These are phyloP conservation scores for Eucalyptus virginea DNA, from an alignment of 345 rosid genomes.

Conservation along the genomic window DNA sequence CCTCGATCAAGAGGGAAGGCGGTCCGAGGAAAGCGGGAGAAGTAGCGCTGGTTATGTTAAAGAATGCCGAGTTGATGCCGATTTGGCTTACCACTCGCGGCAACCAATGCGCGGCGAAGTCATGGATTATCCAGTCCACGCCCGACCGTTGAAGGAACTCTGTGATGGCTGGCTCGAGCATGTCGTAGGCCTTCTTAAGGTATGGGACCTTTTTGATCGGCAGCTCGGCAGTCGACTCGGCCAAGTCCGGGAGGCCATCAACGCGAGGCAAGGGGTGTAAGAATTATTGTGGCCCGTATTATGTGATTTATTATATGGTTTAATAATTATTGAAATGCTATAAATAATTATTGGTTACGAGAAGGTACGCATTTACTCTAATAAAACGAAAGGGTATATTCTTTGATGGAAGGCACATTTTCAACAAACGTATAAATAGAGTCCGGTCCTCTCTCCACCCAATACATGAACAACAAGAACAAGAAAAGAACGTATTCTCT, in stretches of 20 bases:
- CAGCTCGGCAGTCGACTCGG: constrained; percentile 24
- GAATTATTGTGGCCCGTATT: too few relatives aligned
- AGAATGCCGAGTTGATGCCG: constrained; percentile 1
- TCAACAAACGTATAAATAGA: too few relatives aligned
- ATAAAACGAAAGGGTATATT: too few relatives aligned
- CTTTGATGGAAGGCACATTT: too few relatives aligned
- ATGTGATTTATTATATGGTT: too few relatives aligned
- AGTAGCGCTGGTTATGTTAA: constrained; percentile 9
- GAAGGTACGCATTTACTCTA: too few relatives aligned
- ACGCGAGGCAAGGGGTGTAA: constrained; percentile 8
- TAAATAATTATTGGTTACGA: too few relatives aligned
- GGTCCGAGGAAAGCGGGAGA: background rate
- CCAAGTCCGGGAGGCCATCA: constrained; percentile 8
- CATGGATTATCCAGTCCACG: constrained; percentile 26
- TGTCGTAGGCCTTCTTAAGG: constrained; percentile 29
- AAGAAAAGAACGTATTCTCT: too few relatives aligned
- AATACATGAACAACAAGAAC: too few relatives aligned
- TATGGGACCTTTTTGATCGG: constrained; percentile 10
- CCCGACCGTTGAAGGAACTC: constrained; percentile 3
- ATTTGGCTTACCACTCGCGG: constrained; percentile 6
- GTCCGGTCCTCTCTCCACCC: too few relatives aligned
- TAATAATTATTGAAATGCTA: too few relatives aligned
- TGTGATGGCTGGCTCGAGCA: constrained; percentile 1
- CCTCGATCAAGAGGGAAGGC: background rate
- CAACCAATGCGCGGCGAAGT: constrained; percentile 26